These are phyloP conservation scores for Tillandsia fasciculata DNA, from an alignment of 176 grass and related monocot genomes.

Conservation along the genomic window DNA sequence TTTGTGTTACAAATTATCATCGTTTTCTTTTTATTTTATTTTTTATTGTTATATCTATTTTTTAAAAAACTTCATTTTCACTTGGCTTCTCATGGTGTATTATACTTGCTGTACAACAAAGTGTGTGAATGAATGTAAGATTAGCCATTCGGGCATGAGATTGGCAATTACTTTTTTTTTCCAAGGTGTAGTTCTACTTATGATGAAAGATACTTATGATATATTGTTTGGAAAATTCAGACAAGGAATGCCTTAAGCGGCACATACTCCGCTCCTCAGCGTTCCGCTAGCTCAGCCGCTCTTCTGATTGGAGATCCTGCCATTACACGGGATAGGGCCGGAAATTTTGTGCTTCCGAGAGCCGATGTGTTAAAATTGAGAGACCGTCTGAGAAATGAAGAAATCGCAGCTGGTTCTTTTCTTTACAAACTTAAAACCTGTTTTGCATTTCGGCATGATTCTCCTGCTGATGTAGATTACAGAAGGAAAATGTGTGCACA, in stretches of 20 bases:
- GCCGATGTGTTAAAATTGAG: constrained; percentile 98
- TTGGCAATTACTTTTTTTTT: too few relatives aligned
- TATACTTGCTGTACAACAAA: too few relatives aligned
- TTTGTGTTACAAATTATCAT: constrained; percentile 17
- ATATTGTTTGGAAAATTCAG: constrained; percentile 33
- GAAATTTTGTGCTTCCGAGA: constrained; percentile 96
- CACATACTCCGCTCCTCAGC: constrained; percentile 93
- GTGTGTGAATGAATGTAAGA: too few relatives aligned
- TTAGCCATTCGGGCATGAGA: too few relatives aligned
- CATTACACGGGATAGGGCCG: constrained; percentile 80
- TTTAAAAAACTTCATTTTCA: too few relatives aligned
- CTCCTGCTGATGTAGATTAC: constrained; percentile 59
- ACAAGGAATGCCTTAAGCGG: constrained; percentile 98
- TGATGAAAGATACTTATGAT: too few relatives aligned
- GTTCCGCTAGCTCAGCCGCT: constrained; percentile 97
- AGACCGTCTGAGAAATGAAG: constrained; percentile 93
- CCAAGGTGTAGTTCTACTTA: too few relatives aligned
- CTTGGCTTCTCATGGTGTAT: too few relatives aligned
- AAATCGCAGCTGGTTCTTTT: constrained; percentile 72
- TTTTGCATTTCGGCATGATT: constrained; percentile 50
- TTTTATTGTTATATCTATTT: constrained; percentile 15
- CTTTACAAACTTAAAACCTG: constrained; percentile 52
- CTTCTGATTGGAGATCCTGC: constrained; percentile 96
- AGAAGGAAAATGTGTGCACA: constrained; percentile 97
- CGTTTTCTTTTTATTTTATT: not conserved